A percentile compares a stretch with the other conserved stretches of the same genome.
Conservation (phyloP, 345 rosid species). For the Eucalyptus shirleyi region DNA sequence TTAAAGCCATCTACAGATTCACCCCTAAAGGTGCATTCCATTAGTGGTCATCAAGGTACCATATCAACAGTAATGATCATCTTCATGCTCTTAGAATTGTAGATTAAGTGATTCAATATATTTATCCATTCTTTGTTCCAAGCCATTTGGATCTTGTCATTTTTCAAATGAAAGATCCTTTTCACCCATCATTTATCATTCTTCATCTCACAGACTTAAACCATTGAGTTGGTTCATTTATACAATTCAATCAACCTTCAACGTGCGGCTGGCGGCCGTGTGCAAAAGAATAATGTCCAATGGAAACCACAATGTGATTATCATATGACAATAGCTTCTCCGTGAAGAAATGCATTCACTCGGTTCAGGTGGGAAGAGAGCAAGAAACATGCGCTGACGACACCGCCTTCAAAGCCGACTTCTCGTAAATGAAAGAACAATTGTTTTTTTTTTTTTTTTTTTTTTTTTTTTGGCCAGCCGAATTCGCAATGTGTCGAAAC, state of each 20-base stretch:
- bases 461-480: neutral
- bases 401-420: fast-evolving
- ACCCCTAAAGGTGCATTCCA: neutral
- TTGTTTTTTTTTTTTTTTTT: too few species aligned
- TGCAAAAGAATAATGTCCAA: neutral
- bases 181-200: neutral
- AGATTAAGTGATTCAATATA: neutral
- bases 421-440: neutral
- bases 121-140: neutral
- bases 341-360: neutral
- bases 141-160: neutral
- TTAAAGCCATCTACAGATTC: neutral
- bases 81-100: neutral
- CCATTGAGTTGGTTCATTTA: neutral
- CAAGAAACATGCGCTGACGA: neutral
- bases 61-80: neutral
- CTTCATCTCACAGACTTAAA: neutral
- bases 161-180: neutral
- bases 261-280: neutral
- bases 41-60: neutral
- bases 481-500: neutral
- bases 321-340: too few species aligned
- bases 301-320: neutral
- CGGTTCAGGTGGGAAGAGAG: neutral
- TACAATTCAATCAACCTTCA: neutral